A percentile compares a stretch with the other conserved stretches of the same genome.
Conservation (phyloP, 495 filamentous ascomycete genomes). For the Cercophora sp. region DNA sequence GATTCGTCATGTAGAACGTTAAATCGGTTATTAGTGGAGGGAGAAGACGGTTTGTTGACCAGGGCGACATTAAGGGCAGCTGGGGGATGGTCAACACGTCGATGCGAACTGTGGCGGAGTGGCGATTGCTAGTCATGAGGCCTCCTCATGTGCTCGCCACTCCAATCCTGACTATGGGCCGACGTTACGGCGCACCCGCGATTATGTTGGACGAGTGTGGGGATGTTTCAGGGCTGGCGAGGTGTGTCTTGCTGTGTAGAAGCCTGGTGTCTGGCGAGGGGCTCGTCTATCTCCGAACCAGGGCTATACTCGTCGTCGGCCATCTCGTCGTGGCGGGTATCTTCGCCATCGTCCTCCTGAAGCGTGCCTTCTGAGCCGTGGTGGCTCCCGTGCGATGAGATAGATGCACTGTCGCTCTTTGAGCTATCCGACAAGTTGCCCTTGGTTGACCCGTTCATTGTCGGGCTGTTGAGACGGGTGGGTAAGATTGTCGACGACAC, state of each 20-base stretch:
- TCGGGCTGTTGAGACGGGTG: slow-evolving; percentile 19
- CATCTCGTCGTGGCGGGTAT: slow-evolving; percentile 1
- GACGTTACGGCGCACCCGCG: too few relatives aligned
- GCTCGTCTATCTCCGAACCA: not conserved
- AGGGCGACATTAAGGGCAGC: not conserved
- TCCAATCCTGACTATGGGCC: too few relatives aligned
- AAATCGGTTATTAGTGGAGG: slow-evolving; percentile 1
- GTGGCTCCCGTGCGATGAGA: not conserved
- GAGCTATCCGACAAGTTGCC: slow-evolving; percentile 13
- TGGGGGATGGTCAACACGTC: not conserved
- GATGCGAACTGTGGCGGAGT: not conserved
- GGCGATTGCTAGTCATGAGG: too few relatives aligned
- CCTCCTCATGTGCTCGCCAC: too few relatives aligned
- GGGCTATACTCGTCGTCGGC: slow-evolving; percentile 8
- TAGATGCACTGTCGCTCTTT: slow-evolving; percentile 1
- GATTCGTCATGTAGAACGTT: slow-evolving; percentile 12
- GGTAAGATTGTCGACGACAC: slow-evolving; percentile 29
- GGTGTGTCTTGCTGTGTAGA: too few relatives aligned
- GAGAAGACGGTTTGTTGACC: not conserved
- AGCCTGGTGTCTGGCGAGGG: not conserved
- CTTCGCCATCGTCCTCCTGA: slow-evolving; percentile 19
- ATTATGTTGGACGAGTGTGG: too few relatives aligned
- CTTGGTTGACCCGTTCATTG: slow-evolving; percentile 1
- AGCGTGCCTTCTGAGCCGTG: slow-evolving; percentile 26
- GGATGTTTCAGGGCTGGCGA: too few relatives aligned